Evolutionary conservation across 2,329 filamentous ascomycete species (phyloP), one percentile per base, ranked within the genome.

Genomic region (Juglanconis juglandina): DNA sequence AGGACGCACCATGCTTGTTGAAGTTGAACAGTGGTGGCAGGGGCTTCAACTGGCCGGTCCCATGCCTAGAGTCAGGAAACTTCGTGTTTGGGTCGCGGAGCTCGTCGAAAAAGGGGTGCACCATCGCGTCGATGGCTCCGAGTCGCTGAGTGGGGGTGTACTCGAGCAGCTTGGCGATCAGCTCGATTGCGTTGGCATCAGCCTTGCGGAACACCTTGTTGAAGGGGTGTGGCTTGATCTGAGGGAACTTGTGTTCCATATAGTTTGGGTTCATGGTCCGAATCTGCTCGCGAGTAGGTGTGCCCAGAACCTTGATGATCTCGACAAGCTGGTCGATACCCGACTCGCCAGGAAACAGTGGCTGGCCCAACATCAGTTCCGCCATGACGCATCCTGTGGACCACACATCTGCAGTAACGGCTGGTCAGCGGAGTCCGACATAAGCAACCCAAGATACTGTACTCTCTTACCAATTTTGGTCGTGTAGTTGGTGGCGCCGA

Each of bases 241-340:
- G 95, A 52, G 95, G 95, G 78, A 99, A 99, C 81, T 98, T 98
- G 81, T 99, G 95, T 80, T 99, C 95, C 95, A 99, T 99, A 78
- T 99, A 99, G 78, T 99, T 99, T 62, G 95, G 95, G 77, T 99
- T 99, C 95, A 99, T 99, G 66, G 95, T 99, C 68, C 95, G 91
- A 71, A 99, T 99, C 77, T 99, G 95, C 75, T 99, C 95, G 66
- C 95, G 86, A 41, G 95, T 98, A 17, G 95, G 95, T 17, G 95
- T 99, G 62, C 95, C 95, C 63, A 99, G 81, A 56, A 99, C 94
- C 80, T 99, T 99, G 83, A 99, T 99, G 74, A 99, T 99, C 77
- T 99, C 95, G 50, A 99, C 95, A 53, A 99, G 82, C 75, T 99
- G 95, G 73, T 99, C 95, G 71, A 99, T 99, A 66, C 95, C 95